Base-by-base conservation (phyloP, 306 rosid species). In the Fagus sylvatica region DNA sequence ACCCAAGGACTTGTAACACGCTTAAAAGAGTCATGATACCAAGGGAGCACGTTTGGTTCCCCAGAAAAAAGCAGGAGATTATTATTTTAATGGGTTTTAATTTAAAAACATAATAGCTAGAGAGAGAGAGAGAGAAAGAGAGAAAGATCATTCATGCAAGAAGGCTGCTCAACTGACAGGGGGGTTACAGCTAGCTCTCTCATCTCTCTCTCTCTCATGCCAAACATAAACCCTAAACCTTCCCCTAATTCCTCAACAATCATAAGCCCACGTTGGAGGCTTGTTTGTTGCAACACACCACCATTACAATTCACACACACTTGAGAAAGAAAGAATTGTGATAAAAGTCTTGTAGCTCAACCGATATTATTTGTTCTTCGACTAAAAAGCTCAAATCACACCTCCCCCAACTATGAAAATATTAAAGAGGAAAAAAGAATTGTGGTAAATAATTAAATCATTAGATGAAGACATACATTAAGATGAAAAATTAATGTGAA, bases 121-220 rank as follows among this genome's bases (percentile, higher is more conserved):
- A 85, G 96, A 93, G 49, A 43, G 40, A 37, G 40, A 37, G 40
- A 37, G 40, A 37, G 40, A 37, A 11, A 42, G 13, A 43, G 49
- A 43, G 51, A 43, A 13, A 46, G 51, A 46, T 46, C 51, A 46
- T 46, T 96, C 99, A 93, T 89, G 96, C 99, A 93, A 88, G 93
- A 96, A 91, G 83, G 85, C 98, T 90, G 98, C 89, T 82, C 83
- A 85, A 90, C 93, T 87, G 93, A 96, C 99, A 96, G 91, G 70
- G 86, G 79, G 84, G 67, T 91, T 93, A 89, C 97, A 96, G 98
- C 99, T 96, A 83, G 93, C 93, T 40, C 60, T 6, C 68, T 34
- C 62, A 79, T 46, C 74, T 53, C 79, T 73, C 81, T 77, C 81
- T 76, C 76, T 74, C 82, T 84, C 87, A 70, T 61, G 88, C 75